Base-by-base conservation (phyloP, 2,329 filamentous ascomycete genomes). In the Dothideomycetidae sp. region DNA sequence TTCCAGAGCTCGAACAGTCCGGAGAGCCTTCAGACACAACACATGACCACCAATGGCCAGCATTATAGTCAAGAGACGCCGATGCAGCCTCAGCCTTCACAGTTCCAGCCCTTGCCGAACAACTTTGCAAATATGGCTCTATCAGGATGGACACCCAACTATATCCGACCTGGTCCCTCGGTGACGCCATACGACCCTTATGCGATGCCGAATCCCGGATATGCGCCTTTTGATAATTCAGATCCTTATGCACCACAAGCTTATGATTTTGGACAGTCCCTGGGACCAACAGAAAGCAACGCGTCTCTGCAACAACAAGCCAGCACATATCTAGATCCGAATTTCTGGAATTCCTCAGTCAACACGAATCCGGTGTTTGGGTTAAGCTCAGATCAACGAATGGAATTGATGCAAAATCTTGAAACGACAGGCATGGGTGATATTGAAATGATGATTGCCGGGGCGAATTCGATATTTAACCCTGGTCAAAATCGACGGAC, bases 391-490 rank as follows among this genome's bases (percentile, higher is more conserved):
- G 44, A 46, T 28, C 55, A 59, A 39, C 55, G 57, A 36, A 46
- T 52, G 28, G 55, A 59, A 37, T 44, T 58, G 18, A 53, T 58
- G 49, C 53, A 53, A n/a, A 46, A 41, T 2, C 42, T 59, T 10
- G 55, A 58, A 43, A 56, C 53, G 11, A 47, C 52, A n/a, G 55
- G 55, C 9, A 57, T 57, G 53, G 50, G 52, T 28, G 52, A 55
- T 37, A 56, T 59, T 21, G 53, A 58, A 42, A 50, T 43, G 43
- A 56, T 57, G 50, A 58, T 59, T 23, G 12, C 30, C n/a, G 36
- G 36, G 18, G 36, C 36, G n/a, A 16, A 38, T 5, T 31, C 28
- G 29, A 12, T 38, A 5, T 38, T 38, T 14, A 26, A 26, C 21
- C 21, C 21, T 7, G 21, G 21, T 7, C 21, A n/a, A n/a, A n/a